Conservation (phyloP, 176 grass and related monocot genomes). For the Oryza meridionalis region DNA sequence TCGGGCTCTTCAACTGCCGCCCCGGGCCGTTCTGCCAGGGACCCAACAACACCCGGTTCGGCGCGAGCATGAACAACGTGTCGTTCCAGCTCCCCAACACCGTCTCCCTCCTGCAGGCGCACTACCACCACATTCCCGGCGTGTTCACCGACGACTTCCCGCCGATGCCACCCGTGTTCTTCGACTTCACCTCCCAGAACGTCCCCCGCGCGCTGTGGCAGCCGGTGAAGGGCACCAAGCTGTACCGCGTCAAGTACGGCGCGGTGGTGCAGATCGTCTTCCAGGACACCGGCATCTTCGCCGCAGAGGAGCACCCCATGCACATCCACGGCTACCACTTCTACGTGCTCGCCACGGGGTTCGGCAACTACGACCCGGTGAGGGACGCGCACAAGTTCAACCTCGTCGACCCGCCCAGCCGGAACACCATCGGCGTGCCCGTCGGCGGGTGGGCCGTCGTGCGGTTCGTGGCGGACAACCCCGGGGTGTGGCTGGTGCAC, state of each 20-base stretch:
- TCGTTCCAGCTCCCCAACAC: slow-evolving; percentile 72
- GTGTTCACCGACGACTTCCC: slow-evolving; percentile 89
- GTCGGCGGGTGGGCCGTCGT: slow-evolving; percentile 90
- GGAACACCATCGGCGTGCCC: slow-evolving; percentile 92
- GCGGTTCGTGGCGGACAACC: slow-evolving; percentile 82
- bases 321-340: slow-evolving; percentile 96
- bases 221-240: slow-evolving; percentile 58
- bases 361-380: slow-evolving; percentile 75
- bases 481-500: slow-evolving; percentile 90
- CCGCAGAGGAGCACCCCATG: slow-evolving; percentile 82
- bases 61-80: slow-evolving; percentile 92
- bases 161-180: slow-evolving; percentile 60
- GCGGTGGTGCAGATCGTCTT: slow-evolving; percentile 79
- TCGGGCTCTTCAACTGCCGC: slow-evolving; percentile 65
- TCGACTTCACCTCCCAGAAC: slow-evolving; percentile 77
- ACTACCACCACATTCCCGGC: slow-evolving; percentile 64
- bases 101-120: slow-evolving; percentile 63
- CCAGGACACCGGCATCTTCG: slow-evolving; percentile 83
- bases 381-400: slow-evolving; percentile 71
- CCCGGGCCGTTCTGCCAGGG: slow-evolving; percentile 60
- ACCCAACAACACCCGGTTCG: slow-evolving; percentile 70
- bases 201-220: slow-evolving; percentile 67
- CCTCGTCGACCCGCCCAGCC: slow-evolving; percentile 77
- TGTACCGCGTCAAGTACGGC: slow-evolving; percentile 69
- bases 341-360: slow-evolving; percentile 82